A percentile compares a stretch with the other conserved stretches of the same genome.
These are phyloP conservation scores for Ustanciosporium gigantosporum DNA, from an alignment of 1,284 basidiomycete genomes.

Conservation along the genomic window DNA sequence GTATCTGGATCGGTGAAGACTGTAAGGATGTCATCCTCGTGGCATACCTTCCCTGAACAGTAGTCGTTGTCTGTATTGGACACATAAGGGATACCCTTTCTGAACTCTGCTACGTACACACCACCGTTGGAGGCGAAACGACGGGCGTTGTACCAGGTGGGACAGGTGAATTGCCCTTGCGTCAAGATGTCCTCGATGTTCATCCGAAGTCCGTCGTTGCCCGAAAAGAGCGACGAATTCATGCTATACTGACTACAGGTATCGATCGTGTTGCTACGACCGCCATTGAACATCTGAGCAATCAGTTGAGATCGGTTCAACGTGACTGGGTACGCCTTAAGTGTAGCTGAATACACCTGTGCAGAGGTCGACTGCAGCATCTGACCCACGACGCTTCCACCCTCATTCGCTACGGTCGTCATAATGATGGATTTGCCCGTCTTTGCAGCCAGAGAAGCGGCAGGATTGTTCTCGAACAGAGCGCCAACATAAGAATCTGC, in stretches of 20 bases:
- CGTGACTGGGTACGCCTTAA: constrained; percentile 8
- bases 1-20: constrained; percentile 27
- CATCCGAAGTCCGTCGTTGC: constrained; percentile 19
- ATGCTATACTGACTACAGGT: constrained; percentile 5
- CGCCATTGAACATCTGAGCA: constrained; percentile 30
- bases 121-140: constrained; percentile 1
- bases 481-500: constrained; percentile 20
- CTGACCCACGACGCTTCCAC: constrained; percentile 15
- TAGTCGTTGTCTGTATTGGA: constrained; percentile 37
- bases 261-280: constrained; percentile 6
- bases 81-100: constrained; percentile 32
- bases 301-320: constrained; percentile 14
- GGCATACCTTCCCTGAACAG: constrained; percentile 37
- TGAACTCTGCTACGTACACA: constrained; percentile 28
- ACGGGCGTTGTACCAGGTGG: constrained; percentile 33
- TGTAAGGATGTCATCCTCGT: constrained; percentile 52
- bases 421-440: constrained; percentile 24
- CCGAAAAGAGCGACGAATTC: constrained; percentile 3
- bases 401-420: constrained; percentile 48
- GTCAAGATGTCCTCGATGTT: constrained; percentile 32
- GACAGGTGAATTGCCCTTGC: constrained; percentile 45
- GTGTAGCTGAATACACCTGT: constrained; percentile 1
- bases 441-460: background rate
- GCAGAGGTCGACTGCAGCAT: constrained; percentile 11
- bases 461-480: constrained; percentile 11